Percentiles rank a stretch among this genome's conserved stretches.
These are phyloP conservation scores for Polytrichum formosum DNA, from an alignment of 225 moss, liverwort and hornwort species.

Conservation along the genomic window DNA sequence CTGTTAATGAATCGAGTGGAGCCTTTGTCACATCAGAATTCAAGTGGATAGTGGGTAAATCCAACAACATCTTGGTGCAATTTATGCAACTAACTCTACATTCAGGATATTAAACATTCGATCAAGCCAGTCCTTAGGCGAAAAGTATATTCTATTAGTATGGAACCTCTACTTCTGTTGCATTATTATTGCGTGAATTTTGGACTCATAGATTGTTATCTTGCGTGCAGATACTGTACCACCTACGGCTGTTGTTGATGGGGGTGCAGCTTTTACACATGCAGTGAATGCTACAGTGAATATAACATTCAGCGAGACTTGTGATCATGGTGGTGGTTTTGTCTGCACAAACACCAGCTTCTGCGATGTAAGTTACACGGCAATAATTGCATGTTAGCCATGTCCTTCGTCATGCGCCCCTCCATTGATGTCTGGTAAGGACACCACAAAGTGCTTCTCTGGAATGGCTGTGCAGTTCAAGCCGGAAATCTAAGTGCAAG, in stretches of 20 bases:
- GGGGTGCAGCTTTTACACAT: conserved; percentile 24
- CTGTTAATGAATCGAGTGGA: conserved; percentile 30
- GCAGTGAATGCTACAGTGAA: conserved; percentile 19
- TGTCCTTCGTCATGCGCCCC: too few relatives aligned
- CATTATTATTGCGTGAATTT: background rate
- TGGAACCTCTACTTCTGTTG: too few relatives aligned
- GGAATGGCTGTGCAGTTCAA: background rate
- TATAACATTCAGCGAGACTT: conserved; percentile 27
- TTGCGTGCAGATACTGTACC: conserved; percentile 28
- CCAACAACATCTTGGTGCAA: too few relatives aligned
- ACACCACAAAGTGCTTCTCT: too few relatives aligned
- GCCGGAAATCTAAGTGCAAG: too few relatives aligned
- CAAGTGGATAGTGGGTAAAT: conserved; percentile 35
- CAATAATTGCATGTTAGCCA: background rate
- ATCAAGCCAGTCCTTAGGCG: too few relatives aligned
- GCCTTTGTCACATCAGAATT: conserved; percentile 17
- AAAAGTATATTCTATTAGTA: too few relatives aligned
- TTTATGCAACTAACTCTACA: background rate
- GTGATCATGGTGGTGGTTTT: conserved; percentile 26
- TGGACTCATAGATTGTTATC: background rate
- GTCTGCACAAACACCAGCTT: conserved; percentile 19
- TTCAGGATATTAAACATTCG: background rate
- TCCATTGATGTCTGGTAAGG: too few relatives aligned
- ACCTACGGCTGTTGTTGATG: conserved; percentile 33
- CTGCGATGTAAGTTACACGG: conserved; percentile 23